These are phyloP conservation scores for Metschnikowia reukaufii DNA, from an alignment of 805 yeast genomes.

Conservation along the genomic window DNA sequence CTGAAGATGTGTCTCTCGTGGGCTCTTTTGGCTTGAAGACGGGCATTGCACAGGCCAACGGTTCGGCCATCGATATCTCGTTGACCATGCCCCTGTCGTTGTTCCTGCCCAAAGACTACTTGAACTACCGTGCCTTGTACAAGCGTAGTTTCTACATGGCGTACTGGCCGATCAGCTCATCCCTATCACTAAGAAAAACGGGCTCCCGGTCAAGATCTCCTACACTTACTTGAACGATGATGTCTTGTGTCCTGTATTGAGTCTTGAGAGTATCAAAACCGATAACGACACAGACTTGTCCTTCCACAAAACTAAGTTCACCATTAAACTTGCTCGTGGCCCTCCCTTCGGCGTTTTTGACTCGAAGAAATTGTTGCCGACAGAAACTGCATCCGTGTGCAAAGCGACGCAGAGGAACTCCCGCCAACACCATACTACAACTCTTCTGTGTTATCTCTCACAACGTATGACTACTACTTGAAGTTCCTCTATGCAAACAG, in stretches of 20 bases:
- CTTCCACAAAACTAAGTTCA: constrained; percentile 66
- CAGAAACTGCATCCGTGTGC: constrained; percentile 78
- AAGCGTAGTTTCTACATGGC: constrained; percentile 88
- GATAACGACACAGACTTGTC: constrained; percentile 50
- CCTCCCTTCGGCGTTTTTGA: constrained; percentile 72
- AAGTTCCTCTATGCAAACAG: constrained; percentile 71
- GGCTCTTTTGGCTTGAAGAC: constrained; percentile 91
- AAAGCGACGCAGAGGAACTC: constrained; percentile 40
- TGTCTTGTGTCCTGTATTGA: constrained; percentile 69
- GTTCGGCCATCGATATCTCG: constrained; percentile 72
- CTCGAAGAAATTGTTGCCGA: constrained; percentile 69
- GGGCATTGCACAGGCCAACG: constrained; percentile 62
- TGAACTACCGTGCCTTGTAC: constrained; percentile 86
- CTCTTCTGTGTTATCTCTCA: constrained; percentile 69
- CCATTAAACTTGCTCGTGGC: constrained; percentile 72
- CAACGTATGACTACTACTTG: constrained; percentile 67
- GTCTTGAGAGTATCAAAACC: constrained; percentile 55
- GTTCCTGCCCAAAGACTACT: constrained; percentile 83
- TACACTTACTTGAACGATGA: constrained; percentile 78
- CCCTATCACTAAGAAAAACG: constrained; percentile 50
- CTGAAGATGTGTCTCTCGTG: constrained; percentile 72
- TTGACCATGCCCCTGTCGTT: constrained; percentile 75
- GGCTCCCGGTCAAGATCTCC: constrained; percentile 57
- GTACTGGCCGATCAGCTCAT: constrained; percentile 67
- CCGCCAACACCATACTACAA: constrained; percentile 89